Conservation (phyloP, 73 alveolate genomes). For the Blepharisma japonicum region DNA sequence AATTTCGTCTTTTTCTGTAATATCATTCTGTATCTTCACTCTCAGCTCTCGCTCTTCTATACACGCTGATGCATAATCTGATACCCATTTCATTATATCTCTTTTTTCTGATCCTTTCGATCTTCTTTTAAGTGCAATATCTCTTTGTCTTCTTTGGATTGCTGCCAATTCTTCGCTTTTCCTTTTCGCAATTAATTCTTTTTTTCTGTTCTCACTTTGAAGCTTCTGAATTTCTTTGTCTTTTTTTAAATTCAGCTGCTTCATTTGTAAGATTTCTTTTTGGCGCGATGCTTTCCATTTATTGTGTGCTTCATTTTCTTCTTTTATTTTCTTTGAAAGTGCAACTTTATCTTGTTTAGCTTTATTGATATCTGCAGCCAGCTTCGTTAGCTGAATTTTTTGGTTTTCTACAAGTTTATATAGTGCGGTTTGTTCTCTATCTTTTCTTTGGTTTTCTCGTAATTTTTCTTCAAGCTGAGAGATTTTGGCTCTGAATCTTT, state of each 20-base stretch:
- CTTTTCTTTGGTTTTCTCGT: slow-evolving; percentile 55
- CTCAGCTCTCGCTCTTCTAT: neutral
- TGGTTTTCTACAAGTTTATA: slow-evolving; percentile 44
- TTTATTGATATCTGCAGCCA: slow-evolving; percentile 56
- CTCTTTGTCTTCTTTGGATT: slow-evolving; percentile 37
- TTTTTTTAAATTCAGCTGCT: slow-evolving; percentile 50
- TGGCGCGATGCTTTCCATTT: slow-evolving; percentile 58
- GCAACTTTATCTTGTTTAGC: slow-evolving; percentile 54
- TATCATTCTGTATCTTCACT: too few relatives aligned
- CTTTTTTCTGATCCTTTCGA: neutral
- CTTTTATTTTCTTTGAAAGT: slow-evolving; percentile 55
- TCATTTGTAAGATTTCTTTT: slow-evolving; percentile 53
- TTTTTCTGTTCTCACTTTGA: slow-evolving; percentile 55
- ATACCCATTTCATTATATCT: slow-evolving; percentile 29
- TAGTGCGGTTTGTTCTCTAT: slow-evolving; percentile 47
- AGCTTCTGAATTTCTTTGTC: slow-evolving; percentile 58
- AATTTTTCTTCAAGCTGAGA: slow-evolving; percentile 56
- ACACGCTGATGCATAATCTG: slow-evolving; percentile 9
- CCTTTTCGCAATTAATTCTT: slow-evolving; percentile 46
- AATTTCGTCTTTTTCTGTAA: too few relatives aligned
- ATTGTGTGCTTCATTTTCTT: slow-evolving; percentile 55
- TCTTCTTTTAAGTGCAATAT: neutral
- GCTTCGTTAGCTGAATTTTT: slow-evolving; percentile 44
- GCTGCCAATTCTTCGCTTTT: slow-evolving; percentile 52
- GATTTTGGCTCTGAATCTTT: slow-evolving; percentile 52